Conservation (phyloP, 2,329 filamentous ascomycete genomes). For the Gliomastix tumulicola region DNA sequence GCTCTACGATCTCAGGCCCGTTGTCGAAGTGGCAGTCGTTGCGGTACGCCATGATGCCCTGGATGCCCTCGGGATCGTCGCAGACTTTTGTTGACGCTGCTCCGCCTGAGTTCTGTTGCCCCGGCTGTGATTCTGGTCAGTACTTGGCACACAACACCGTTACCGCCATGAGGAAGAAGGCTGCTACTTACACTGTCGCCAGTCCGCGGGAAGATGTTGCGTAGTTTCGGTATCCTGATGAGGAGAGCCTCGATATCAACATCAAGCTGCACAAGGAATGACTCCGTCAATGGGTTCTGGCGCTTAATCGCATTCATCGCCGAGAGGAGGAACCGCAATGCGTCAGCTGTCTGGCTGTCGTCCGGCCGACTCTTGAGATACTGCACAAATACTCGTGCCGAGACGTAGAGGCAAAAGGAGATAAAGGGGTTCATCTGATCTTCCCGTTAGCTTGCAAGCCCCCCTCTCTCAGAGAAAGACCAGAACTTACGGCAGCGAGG, state of each 20-base stretch:
- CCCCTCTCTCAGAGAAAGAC: not conserved
- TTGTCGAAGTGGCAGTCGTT: slow-evolving; percentile 38
- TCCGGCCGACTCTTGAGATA: slow-evolving; percentile 92
- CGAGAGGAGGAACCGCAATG: slow-evolving; percentile 81
- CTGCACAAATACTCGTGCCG: slow-evolving; percentile 89
- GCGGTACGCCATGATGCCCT: slow-evolving; percentile 35
- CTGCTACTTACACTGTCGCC: slow-evolving; percentile 39
- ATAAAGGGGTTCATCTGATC: slow-evolving; percentile 94
- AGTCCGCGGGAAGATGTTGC: slow-evolving; percentile 45
- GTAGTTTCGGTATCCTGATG: slow-evolving; percentile 51
- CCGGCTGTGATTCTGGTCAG: too few species aligned
- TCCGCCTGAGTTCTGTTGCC: slow-evolving; percentile 10
- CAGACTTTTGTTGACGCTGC: too few species aligned
- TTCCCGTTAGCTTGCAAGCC: too few species aligned
- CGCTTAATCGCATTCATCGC: slow-evolving; percentile 87
- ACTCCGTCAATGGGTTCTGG: slow-evolving; percentile 87
- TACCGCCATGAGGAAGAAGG: too few species aligned
- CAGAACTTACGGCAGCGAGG: slow-evolving; percentile 61
- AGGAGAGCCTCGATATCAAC: slow-evolving; percentile 78
- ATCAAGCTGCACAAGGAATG: slow-evolving; percentile 88
- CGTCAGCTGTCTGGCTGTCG: slow-evolving; percentile 70
- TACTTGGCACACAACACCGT: too few species aligned
- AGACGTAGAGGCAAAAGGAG: slow-evolving; percentile 93
- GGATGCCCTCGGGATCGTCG: slow-evolving; percentile 24
- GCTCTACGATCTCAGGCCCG: slow-evolving; percentile 31